These are phyloP conservation scores for Rubia peregrina DNA, from an alignment of 305 asterid species.

Conservation along the genomic window DNA sequence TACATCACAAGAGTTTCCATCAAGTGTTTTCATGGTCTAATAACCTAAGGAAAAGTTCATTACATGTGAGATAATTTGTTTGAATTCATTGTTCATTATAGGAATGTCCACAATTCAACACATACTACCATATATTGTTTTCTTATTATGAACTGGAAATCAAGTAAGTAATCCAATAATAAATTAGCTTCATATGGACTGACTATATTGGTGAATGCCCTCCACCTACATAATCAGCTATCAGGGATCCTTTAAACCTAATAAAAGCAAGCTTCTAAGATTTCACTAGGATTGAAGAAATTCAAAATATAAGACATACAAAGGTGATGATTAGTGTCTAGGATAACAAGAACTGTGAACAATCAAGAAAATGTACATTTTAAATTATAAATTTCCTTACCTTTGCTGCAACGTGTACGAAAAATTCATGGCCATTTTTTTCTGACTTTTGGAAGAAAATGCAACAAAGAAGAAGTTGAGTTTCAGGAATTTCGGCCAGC, in stretches of 20 bases:
- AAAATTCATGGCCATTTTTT: conserved; percentile 79
- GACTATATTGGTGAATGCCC: conserved; percentile 87
- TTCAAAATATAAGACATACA: not conserved
- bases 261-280: not conserved
- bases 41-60: too few relatives aligned
- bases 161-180: too few relatives aligned
- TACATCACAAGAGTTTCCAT: too few relatives aligned
- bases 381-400: conserved; percentile 31
- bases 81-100: too few relatives aligned
- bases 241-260: not conserved
- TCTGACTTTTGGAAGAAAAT: conserved; percentile 82
- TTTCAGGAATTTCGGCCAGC: conserved; percentile 50
- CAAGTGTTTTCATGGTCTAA: too few relatives aligned
- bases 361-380: not conserved
- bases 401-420: conserved; percentile 96
- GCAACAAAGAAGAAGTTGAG: conserved; percentile 66
- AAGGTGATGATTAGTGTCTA: not conserved
- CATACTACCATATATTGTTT: too few relatives aligned
- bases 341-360: not conserved
- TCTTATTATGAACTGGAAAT: too few relatives aligned
- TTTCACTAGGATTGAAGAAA: not conserved
- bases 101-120: too few relatives aligned
- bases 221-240: conserved; percentile 50
- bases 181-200: too few relatives aligned
- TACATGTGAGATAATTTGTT: too few relatives aligned